A percentile compares a stretch with the other conserved stretches of the same genome.
Evolutionary conservation across 2,329 filamentous ascomycete genomes (phyloP).

Genomic region (Sporothrix humicola): DNA sequence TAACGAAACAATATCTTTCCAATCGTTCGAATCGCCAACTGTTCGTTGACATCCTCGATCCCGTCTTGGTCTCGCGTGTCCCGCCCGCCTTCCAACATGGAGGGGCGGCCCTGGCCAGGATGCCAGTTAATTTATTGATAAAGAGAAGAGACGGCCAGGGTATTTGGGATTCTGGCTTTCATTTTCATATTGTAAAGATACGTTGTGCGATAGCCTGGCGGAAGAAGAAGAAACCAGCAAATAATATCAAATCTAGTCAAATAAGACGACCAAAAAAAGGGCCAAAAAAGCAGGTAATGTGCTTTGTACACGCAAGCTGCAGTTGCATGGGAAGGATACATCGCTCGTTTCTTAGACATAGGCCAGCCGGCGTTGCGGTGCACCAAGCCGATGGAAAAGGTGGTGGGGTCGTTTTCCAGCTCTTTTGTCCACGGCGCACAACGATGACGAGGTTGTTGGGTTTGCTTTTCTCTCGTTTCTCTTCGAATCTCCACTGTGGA

Average conservation of each 20-base stretch:
- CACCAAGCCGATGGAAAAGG: slow-evolving; percentile 27
- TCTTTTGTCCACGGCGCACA: neutral
- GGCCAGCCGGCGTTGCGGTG: slow-evolving; percentile 24
- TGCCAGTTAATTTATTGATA: slow-evolving; percentile 23
- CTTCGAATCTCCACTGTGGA: neutral
- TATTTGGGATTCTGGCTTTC: neutral
- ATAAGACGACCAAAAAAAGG: neutral
- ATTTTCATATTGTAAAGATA: too few species aligned
- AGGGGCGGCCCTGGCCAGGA: slow-evolving; percentile 13
- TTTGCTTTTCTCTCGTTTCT: too few species aligned
- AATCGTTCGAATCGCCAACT: neutral
- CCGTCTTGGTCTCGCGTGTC: neutral
- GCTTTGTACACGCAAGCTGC: neutral
- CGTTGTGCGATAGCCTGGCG: neutral
- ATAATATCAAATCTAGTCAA: neutral
- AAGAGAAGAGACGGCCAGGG: slow-evolving; percentile 1
- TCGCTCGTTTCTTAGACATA: neutral
- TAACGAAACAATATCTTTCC: neutral
- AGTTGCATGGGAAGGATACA: slow-evolving; percentile 13
- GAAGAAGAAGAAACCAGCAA: neutral
- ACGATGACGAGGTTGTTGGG: neutral
- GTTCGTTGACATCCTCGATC: neutral
- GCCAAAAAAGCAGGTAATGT: neutral
- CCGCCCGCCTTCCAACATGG: neutral
- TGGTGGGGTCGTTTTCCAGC: neutral